These are phyloP conservation scores for Dothistroma septosporum DNA, from an alignment of 2,329 filamentous ascomycete genomes.

Conservation along the genomic window DNA sequence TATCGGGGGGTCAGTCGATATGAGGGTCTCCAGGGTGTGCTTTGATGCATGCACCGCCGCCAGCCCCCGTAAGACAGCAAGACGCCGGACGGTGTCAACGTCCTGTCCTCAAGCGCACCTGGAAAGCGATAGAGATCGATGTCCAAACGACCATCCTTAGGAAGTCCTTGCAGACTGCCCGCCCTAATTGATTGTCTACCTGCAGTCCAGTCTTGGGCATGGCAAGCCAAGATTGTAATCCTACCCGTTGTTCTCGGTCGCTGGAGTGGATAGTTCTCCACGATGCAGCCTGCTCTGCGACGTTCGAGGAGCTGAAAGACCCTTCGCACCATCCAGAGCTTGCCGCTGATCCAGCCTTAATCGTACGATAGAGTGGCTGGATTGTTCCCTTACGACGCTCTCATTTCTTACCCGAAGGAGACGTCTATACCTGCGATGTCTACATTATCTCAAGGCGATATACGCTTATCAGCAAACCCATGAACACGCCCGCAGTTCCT, in stretches of 20 bases:
- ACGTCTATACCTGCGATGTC: neutral
- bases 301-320: neutral
- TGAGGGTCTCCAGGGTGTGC: no score
- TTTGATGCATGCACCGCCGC: neutral
- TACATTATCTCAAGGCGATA: neutral
- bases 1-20: no score
- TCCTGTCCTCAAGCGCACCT: neutral
- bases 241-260: neutral
- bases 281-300: neutral
- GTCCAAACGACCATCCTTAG: neutral
- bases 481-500: slow-evolving; percentile 26
- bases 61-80: neutral
- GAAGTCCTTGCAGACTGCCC: neutral
- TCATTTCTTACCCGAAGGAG: neutral
- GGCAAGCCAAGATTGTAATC: neutral
- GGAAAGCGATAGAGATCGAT: neutral
- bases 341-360: neutral
- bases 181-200: neutral
- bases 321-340: neutral
- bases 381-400: neutral
- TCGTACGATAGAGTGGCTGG: neutral
- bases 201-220: neutral
- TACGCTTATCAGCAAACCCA: neutral
- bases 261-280: neutral
- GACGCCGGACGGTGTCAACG: neutral